A percentile compares a stretch with the other conserved stretches of the same genome.
phyloP scores from a whole-genome alignment of 2,329 filamentous ascomycete species.

The Paecilomyces niveus region DNA sequence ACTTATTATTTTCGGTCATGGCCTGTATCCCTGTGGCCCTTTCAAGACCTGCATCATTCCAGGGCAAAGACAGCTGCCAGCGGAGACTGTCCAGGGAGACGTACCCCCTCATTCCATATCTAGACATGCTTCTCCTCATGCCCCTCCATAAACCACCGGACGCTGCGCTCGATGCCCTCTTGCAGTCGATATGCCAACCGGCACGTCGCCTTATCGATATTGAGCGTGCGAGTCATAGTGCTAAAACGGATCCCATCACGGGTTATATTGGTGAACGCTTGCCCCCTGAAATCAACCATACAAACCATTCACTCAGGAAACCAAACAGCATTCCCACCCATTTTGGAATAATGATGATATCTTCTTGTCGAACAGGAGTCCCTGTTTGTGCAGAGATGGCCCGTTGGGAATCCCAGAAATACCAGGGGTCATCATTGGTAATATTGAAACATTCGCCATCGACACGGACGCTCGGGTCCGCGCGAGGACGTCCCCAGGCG shows the following conservation, averaged over 20 bases:
- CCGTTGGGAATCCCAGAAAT: conserved; percentile 29
- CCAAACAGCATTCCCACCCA: conserved; percentile 18
- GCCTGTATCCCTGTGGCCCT: too few species aligned
- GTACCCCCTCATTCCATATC: background rate
- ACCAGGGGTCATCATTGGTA: conserved; percentile 23
- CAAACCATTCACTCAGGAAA: conserved; percentile 17
- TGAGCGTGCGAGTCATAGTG: conserved; percentile 14
- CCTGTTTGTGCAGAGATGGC: conserved; percentile 17
- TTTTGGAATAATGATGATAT: conserved; percentile 13
- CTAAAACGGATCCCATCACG: conserved; percentile 12
- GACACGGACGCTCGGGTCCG: conserved; percentile 6
- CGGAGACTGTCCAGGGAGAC: too few species aligned
- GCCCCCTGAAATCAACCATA: conserved; percentile 14
- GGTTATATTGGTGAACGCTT: conserved; percentile 10
- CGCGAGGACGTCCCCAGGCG: conserved; percentile 3
- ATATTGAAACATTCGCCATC: conserved; percentile 29
- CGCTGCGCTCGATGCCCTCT: conserved; percentile 1
- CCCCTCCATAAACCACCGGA: conserved; percentile 4
- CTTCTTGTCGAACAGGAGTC: conserved; percentile 10
- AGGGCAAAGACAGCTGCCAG: too few species aligned
- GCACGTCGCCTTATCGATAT: conserved; percentile 14
- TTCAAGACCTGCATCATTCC: too few species aligned
- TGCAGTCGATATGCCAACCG: conserved; percentile 9
- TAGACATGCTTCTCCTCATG: background rate
- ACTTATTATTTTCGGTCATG: too few species aligned